These are phyloP conservation scores for Plasmodium gonderi DNA, from an alignment of 169 alveolate genomes.

Conservation along the genomic window DNA sequence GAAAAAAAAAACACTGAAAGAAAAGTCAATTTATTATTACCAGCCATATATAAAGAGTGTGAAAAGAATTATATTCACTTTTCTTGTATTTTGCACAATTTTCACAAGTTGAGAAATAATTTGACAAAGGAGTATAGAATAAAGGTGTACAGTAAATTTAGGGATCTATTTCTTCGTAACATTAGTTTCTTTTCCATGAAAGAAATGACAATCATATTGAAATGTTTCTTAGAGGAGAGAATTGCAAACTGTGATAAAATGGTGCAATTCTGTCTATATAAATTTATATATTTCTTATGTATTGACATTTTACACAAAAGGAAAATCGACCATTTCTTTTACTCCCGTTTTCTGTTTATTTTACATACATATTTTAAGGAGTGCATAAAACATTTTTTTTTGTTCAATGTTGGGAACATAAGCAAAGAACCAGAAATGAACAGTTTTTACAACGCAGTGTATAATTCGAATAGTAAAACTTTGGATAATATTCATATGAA, in stretches of 20 bases:
- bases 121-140: constrained; percentile 32
- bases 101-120: constrained; percentile 49
- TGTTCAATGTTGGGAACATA: not conserved
- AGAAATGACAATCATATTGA: constrained; percentile 66
- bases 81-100: constrained; percentile 51
- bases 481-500: not conserved
- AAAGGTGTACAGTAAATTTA: constrained; percentile 29
- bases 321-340: not conserved
- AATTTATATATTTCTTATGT: constrained; percentile 36
- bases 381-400: constrained; percentile 10
- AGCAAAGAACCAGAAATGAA: constrained; percentile 15
- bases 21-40: constrained; percentile 27
- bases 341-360: not conserved
- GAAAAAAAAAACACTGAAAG: constrained; percentile 34
- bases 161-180: constrained; percentile 12
- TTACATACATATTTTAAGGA: constrained; percentile 31
- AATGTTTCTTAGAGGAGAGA: constrained; percentile 54
- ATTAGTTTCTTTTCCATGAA: constrained; percentile 21
- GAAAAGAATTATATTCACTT: constrained; percentile 42
- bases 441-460: constrained; percentile 8
- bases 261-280: constrained; percentile 18
- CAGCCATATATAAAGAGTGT: constrained; percentile 63
- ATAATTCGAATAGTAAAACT: not conserved
- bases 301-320: constrained; percentile 49
- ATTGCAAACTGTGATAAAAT: constrained; percentile 10